phyloP scores from a whole-genome alignment of 495 filamentous ascomycete genomes.

The Aspergillus cavernicola region DNA sequence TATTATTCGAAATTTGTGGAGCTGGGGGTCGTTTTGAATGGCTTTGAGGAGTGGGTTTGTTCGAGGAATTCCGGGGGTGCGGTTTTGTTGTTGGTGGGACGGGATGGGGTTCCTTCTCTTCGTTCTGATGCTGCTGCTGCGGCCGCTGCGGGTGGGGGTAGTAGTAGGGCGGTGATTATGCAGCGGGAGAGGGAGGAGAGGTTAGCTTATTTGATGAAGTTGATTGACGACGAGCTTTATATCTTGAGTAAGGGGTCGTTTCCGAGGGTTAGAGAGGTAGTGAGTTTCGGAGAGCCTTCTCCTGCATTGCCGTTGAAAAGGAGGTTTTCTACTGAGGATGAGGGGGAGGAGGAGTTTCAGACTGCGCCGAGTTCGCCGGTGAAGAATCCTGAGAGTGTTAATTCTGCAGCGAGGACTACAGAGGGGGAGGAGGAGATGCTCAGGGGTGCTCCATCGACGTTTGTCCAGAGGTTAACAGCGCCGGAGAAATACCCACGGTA shows the following conservation, averaged over 20 bases:
- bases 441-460: conserved; percentile 10
- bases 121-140: too few relatives aligned
- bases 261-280: not conserved
- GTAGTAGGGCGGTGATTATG: conserved; percentile 4
- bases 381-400: conserved; percentile 8
- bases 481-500: conserved; percentile 19
- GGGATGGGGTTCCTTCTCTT: not conserved
- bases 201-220: conserved; percentile 21
- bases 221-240: conserved; percentile 30
- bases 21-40: conserved; percentile 16
- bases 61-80: conserved; percentile 6
- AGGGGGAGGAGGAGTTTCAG: conserved; percentile 29
- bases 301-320: conserved; percentile 21
- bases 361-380: conserved; percentile 40
- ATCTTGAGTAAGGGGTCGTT: conserved; percentile 18
- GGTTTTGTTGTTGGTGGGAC: not conserved
- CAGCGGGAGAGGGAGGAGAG: conserved; percentile 18
- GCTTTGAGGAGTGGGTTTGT: conserved; percentile 29
- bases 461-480: conserved; percentile 23
- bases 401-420: not conserved
- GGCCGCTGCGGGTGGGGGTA: not conserved
- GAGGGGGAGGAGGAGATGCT: too few relatives aligned
- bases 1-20: conserved; percentile 18
- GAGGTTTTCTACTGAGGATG: conserved; percentile 19
- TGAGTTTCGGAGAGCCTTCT: not conserved